Conservation (phyloP, 1,284 basidiomycete genomes). For the Fomitopsis palustris region DNA sequence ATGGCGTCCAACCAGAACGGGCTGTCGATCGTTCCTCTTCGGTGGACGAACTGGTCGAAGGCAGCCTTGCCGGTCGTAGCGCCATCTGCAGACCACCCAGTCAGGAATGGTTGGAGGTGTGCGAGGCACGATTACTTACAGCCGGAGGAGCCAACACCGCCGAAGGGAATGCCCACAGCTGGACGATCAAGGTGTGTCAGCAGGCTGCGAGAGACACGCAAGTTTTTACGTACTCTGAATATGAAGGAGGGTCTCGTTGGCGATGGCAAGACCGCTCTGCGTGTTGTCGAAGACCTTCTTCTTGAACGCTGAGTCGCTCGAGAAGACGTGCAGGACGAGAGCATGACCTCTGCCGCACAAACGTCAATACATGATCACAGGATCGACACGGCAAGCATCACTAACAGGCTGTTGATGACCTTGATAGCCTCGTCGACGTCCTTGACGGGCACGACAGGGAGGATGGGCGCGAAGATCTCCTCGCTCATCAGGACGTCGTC, state of each 20-base stretch:
- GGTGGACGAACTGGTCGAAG: conserved; percentile 69
- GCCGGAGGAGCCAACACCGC: conserved; percentile 66
- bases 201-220: background rate
- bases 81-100: conserved; percentile 41
- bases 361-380: background rate
- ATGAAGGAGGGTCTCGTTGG: conserved; percentile 60
- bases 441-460: conserved; percentile 79
- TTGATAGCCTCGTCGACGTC: conserved; percentile 66
- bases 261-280: conserved; percentile 54
- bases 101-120: background rate
- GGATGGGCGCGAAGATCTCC: conserved; percentile 32
- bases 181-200: background rate
- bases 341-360: conserved; percentile 58
- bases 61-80: conserved; percentile 57
- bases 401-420: conserved; percentile 58
- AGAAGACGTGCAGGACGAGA: conserved; percentile 72
- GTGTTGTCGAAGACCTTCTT: conserved; percentile 65
- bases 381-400: conserved; percentile 7
- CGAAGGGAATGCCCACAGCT: conserved; percentile 66
- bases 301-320: conserved; percentile 52
- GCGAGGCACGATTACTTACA: conserved; percentile 37
- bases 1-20: conserved; percentile 49
- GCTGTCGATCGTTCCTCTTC: conserved; percentile 53
- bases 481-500: conserved; percentile 76
- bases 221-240: conserved; percentile 35